phyloP scores from a whole-genome alignment of 2,329 filamentous ascomycete genomes.

The Fusarium ramigenum region DNA sequence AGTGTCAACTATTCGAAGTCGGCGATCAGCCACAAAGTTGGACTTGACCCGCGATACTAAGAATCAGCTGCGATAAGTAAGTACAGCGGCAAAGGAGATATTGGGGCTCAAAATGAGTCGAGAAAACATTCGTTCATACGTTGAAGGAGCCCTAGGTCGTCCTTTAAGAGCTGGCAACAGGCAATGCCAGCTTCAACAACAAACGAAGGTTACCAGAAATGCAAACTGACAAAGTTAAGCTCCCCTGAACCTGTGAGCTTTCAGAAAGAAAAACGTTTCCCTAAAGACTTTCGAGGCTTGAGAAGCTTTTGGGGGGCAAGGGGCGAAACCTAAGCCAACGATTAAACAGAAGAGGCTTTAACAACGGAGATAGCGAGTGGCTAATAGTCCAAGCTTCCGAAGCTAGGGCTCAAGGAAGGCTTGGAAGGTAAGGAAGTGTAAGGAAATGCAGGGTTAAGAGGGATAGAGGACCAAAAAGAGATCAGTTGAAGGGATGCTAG shows the following conservation, averaged over 20 bases:
- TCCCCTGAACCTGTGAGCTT: constrained; percentile 18
- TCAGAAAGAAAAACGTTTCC: constrained; percentile 27
- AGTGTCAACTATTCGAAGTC: constrained; percentile 13
- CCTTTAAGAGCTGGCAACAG: constrained; percentile 3
- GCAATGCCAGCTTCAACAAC: constrained; percentile 19
- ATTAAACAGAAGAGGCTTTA: constrained; percentile 31
- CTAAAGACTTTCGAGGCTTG: constrained; percentile 23
- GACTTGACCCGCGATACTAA: constrained; percentile 13
- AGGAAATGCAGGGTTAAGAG: constrained; percentile 32
- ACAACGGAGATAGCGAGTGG: constrained; percentile 34
- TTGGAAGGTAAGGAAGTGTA: constrained; percentile 27
- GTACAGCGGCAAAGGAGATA: background rate
- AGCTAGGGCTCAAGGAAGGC: constrained; percentile 38
- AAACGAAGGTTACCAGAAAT: constrained; percentile 11
- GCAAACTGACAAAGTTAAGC: constrained; percentile 24
- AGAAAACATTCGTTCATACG: background rate
- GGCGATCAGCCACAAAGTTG: constrained; percentile 23
- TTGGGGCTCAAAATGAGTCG: background rate
- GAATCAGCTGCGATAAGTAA: background rate
- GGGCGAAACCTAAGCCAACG: constrained; percentile 31
- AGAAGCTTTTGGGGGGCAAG: constrained; percentile 26
- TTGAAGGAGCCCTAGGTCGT: background rate
- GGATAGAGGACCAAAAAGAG: constrained; percentile 28
- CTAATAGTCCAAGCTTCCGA: constrained; percentile 35
- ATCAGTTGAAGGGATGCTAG: constrained; percentile 30